Conservation (phyloP, 495 filamentous ascomycete species). For the Thermochaetoides thermophila region DNA sequence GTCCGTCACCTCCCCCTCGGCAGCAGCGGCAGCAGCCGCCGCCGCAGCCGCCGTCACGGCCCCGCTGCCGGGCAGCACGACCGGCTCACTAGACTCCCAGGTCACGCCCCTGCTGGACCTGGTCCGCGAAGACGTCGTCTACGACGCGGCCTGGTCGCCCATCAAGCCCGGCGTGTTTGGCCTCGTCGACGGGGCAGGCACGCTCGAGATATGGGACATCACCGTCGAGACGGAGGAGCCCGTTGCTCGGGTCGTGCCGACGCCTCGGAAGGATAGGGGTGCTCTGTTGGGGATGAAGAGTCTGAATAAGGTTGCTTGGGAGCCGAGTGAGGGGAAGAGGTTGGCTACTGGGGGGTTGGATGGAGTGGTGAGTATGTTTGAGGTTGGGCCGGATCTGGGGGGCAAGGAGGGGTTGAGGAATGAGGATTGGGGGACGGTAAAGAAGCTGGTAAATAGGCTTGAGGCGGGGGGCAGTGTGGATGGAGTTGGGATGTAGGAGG, state of each 20-base stretch:
- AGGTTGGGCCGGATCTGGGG: conserved; percentile 74
- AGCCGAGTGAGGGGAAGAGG: conserved; percentile 69
- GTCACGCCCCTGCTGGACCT: conserved; percentile 74
- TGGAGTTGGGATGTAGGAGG: conserved; percentile 11
- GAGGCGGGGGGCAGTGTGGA: conserved; percentile 32
- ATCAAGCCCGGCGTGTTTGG: conserved; percentile 85
- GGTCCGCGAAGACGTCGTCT: conserved; percentile 85
- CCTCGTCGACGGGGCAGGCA: conserved; percentile 84
- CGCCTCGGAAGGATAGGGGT: conserved; percentile 40
- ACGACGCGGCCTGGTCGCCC: conserved; percentile 89
- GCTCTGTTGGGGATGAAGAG: conserved; percentile 57
- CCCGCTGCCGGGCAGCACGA: neutral
- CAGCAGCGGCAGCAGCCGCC: conserved; percentile 40
- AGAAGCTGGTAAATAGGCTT: conserved; percentile 62
- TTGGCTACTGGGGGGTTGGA: conserved; percentile 83
- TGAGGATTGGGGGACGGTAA: conserved; percentile 86
- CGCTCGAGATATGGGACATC: conserved; percentile 89
- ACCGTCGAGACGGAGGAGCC: conserved; percentile 87
- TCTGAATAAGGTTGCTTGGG: conserved; percentile 89
- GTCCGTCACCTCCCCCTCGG: neutral
- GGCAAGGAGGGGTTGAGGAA: conserved; percentile 62
- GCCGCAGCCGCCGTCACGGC: conserved; percentile 24
- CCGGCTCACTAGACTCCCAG: conserved; percentile 18
- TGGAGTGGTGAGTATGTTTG: conserved; percentile 79
- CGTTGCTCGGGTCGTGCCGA: conserved; percentile 57